Evolutionary conservation across 1,284 basidiomycete genomes (phyloP).

Genomic region (Ustilago xerochloae): DNA sequence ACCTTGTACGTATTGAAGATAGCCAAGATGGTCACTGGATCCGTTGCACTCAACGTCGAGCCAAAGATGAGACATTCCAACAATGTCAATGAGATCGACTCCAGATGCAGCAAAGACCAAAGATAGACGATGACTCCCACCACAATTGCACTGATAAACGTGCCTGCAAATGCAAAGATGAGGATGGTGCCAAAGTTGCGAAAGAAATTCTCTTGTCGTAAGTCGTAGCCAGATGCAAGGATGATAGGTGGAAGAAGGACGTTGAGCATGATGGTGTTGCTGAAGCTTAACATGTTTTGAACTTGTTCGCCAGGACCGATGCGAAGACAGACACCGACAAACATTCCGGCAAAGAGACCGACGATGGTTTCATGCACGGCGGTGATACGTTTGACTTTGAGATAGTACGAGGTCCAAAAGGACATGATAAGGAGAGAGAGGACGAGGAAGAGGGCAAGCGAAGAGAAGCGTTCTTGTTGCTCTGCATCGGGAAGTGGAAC

Average conservation of each 20-base stretch:
- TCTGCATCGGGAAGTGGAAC: slow-evolving; percentile 56
- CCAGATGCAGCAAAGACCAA: slow-evolving; percentile 85
- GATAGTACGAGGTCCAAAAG: slow-evolving; percentile 95
- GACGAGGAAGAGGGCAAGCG: slow-evolving; percentile 74
- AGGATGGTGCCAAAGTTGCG: slow-evolving; percentile 78
- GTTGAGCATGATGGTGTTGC: slow-evolving; percentile 98
- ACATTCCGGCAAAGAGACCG: slow-evolving; percentile 92
- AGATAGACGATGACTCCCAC: slow-evolving; percentile 95
- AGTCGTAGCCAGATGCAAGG: slow-evolving; percentile 94
- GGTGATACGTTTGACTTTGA: slow-evolving; percentile 94
- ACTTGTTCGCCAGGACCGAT: slow-evolving; percentile 93
- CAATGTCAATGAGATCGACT: slow-evolving; percentile 59
- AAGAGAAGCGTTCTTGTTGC: slow-evolving; percentile 64
- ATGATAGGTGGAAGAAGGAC: slow-evolving; percentile 97
- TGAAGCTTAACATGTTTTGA: slow-evolving; percentile 96
- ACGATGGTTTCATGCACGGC: slow-evolving; percentile 97
- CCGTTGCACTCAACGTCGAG: slow-evolving; percentile 94
- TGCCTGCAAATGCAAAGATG: slow-evolving; percentile 94
- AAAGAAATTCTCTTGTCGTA: slow-evolving; percentile 97
- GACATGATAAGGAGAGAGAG: slow-evolving; percentile 92
- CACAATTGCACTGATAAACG: slow-evolving; percentile 94
- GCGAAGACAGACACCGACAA: slow-evolving; percentile 89
- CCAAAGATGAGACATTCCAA: slow-evolving; percentile 93
- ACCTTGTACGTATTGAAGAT: slow-evolving; percentile 99
- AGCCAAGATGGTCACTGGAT: slow-evolving; percentile 96